Evolutionary conservation across 108 stramenopile species (phyloP), one percentile per base, ranked within the genome.

Genomic region (Skeletonema tropicum): DNA sequence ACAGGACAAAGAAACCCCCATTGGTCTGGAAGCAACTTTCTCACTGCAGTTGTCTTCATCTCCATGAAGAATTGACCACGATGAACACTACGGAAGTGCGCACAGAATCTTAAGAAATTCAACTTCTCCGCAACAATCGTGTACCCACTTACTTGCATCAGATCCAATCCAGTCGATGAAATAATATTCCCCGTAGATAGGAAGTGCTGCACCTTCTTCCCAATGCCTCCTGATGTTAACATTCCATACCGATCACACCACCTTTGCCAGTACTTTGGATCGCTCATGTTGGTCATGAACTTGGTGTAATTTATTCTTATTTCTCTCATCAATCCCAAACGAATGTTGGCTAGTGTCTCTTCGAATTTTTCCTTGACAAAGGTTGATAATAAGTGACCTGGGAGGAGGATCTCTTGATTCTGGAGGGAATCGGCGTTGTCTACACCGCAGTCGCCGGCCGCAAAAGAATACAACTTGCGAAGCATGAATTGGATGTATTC

Each of bases 1-100:
- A 99, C 99, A 14, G 99, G 99, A 83, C 99, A 99, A 32, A 99
- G 76, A 71, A 98, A 99, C 10, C 98, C 98, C 97, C 98, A 99
- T 70, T 96, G 94, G 71, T 99, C 99, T 4, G 98, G 98, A 38
- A 99, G 86, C 36, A 99, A 87, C 71, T 99, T 98, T 21, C 99
- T 85, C 42, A 99, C 99, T 8, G 97, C 92, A 0, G 99, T 99
- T 29, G 98, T 99, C 74, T 99, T 99, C 99, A 99, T 99, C 74
- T 97, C 95, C 84, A 97, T 97, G 23, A 98, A 99, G 79, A 98
- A 99, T 66, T 98, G 97, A 17, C 99, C 99, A 41, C 99, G 92
- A 79, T 99, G 99, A 13, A 99, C 97, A 62, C 95, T 95, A 7
- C 98, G 94, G 82, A 99, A 99, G 83, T 99, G 99, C 36, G 96